Base-by-base conservation (phyloP, 306 rosid species). In the Citrullus amarus region DNA sequence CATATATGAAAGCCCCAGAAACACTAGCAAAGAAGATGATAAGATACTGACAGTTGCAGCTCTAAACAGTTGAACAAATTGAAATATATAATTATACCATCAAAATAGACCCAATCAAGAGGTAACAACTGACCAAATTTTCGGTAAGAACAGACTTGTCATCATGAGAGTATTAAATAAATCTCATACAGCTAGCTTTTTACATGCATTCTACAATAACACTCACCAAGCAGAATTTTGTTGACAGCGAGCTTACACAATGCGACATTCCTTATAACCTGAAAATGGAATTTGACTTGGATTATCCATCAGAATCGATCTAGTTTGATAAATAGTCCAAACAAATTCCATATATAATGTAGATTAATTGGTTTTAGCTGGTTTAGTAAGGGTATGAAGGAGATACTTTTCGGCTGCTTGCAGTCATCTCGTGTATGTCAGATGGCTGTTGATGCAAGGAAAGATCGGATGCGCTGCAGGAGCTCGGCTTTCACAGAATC, bases 401-500 rank as follows among this genome's bases (percentile, higher is more conserved):
- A 15, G 58, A 25, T 48, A 50, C 59, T 70, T 50, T 15, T 48
- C 25, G 0, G 58, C 28, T 7, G 25, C 58, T 72, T 72, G 25
- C 25, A 50, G 15, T 28, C 25, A 3, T 48, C 17, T 46, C 14
- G 58, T 71, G 76, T 4, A 48, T 15, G 43, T 87, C 84, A 92
- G 58, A 88, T 86, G 57, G 96, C 85, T 36, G 93, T 89, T 5
- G 97, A 84, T 69, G 82, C 86, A 34, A 93, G 96, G 82, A 90
- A 89, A 1, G 92, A 32, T 56, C 83, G 91, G 80, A 93, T 93
- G 81, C 88, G 88, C 80, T 93, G 93, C 91, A 91, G 83, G 57
- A 93, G 88, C 84, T 93, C 98, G 0, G 98, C 93, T 83, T 93
- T 93, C 60, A 91, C 34, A 10, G 97, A 86, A 86, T 91, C 97